A percentile compares a stretch with the other conserved stretches of the same genome.
phyloP scores from a whole-genome alignment of 2,329 filamentous ascomycete genomes.

The Apiospora arundinis region DNA sequence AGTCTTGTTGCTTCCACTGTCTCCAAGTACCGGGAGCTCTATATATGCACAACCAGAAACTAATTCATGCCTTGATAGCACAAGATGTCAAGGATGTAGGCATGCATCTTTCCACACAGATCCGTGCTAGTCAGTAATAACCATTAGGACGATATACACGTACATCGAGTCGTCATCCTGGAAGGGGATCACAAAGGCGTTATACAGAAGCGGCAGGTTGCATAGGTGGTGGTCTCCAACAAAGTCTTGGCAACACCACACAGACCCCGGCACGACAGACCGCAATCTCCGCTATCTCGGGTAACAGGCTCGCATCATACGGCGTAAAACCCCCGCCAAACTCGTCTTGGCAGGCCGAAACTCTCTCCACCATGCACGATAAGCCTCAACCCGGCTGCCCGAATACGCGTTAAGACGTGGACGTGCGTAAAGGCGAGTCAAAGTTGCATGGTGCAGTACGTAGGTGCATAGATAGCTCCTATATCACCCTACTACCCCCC shows the following conservation, averaged over 20 bases:
- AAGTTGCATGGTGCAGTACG: not conserved
- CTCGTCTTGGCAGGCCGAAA: not conserved
- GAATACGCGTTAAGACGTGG: not conserved
- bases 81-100: no score
- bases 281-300: conserved; percentile 9
- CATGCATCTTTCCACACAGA: no score
- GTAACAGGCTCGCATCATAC: not conserved
- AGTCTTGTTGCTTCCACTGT: no score
- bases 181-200: not conserved
- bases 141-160: not conserved
- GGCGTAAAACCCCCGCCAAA: not conserved
- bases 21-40: no score
- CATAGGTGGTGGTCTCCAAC: not conserved
- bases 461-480: not conserved
- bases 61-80: no score
- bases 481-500: not conserved
- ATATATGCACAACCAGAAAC: no score
- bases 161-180: not conserved
- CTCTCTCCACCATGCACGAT: not conserved
- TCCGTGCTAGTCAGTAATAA: no score
- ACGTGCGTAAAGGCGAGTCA: no score
- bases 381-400: not conserved
- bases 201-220: conserved; percentile 13
- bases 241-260: not conserved
- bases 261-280: not conserved